Conservation (phyloP, 371 early-diverging fungal species). For the Apophysomyces elegans region DNA sequence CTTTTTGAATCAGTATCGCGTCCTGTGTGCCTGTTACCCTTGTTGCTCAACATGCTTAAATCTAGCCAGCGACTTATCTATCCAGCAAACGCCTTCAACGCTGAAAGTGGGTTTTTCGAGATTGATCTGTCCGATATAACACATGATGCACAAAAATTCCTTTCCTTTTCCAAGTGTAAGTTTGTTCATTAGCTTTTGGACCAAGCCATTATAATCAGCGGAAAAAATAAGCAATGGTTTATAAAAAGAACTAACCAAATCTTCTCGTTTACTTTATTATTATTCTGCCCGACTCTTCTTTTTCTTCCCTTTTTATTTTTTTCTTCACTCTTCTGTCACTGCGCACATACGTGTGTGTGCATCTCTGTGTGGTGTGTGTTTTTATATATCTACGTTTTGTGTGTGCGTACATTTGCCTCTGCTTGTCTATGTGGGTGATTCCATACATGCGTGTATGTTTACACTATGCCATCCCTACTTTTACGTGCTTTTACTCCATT, state of each 20-base stretch:
- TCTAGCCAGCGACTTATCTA: too few species aligned
- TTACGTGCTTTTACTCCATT: constrained; percentile 9
- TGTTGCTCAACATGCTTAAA: too few species aligned
- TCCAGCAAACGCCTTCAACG: neutral
- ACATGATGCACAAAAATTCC: neutral
- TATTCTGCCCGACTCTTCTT: neutral
- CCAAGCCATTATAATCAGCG: neutral
- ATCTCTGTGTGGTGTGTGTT: neutral
- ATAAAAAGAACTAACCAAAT: neutral
- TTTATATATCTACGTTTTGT: neutral
- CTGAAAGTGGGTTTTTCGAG: neutral
- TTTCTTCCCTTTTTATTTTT: neutral
- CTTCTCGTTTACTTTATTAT: neutral
- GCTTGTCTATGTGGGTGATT: neutral
- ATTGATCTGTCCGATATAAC: constrained; percentile 1
- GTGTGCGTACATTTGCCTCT: neutral
- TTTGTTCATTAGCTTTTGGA: constrained; percentile 4
- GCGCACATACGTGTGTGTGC: neutral
- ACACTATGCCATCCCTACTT: constrained; percentile 4
- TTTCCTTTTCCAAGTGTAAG: constrained; percentile 1
- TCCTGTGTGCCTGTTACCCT: too few species aligned
- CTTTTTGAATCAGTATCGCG: too few species aligned
- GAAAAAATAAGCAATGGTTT: neutral
- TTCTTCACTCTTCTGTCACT: too few species aligned
- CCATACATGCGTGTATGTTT: neutral